phyloP scores from a whole-genome alignment of 2,329 filamentous ascomycete genomes.

The Trichophyton rubrum region DNA sequence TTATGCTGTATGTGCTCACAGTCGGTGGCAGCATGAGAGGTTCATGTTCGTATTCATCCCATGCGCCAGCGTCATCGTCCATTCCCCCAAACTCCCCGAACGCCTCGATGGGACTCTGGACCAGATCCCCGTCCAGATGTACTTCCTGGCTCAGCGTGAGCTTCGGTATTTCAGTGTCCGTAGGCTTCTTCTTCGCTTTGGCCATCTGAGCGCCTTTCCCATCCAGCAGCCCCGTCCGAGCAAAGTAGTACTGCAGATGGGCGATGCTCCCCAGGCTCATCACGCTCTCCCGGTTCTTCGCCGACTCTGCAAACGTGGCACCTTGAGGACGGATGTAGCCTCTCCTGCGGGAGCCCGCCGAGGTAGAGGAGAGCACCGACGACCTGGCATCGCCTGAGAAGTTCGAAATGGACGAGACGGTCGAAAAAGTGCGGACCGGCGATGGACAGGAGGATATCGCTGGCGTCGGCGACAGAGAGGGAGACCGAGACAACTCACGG shows the following conservation, averaged over 20 bases:
- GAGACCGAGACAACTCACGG: constrained; percentile 29
- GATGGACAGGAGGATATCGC: constrained; percentile 34
- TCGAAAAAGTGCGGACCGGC: constrained; percentile 35
- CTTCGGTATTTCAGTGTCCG: constrained; percentile 28
- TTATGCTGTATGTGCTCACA: constrained; percentile 85
- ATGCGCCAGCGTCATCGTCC: constrained; percentile 32
- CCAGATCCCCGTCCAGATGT: constrained; percentile 31
- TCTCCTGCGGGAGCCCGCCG: constrained; percentile 44
- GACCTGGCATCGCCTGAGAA: constrained; percentile 34
- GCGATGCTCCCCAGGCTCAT: constrained; percentile 93
- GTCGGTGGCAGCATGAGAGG: constrained; percentile 87
- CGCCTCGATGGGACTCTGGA: constrained; percentile 41
- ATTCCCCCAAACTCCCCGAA: constrained; percentile 16
- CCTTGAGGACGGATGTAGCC: constrained; percentile 82
- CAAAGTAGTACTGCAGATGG: constrained; percentile 97
- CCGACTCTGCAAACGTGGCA: constrained; percentile 81
- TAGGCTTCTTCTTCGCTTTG: constrained; percentile 52
- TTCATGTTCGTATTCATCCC: constrained; percentile 45
- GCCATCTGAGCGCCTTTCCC: constrained; percentile 81
- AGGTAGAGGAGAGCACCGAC: constrained; percentile 20
- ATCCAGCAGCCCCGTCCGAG: constrained; percentile 80
- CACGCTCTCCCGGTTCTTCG: constrained; percentile 81
- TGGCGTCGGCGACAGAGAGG: constrained; percentile 31
- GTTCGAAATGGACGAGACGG: constrained; percentile 34
- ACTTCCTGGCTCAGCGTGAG: constrained; percentile 30